These are phyloP conservation scores for Xylariaceae sp. DNA, from an alignment of 2,329 filamentous ascomycete species.

Conservation along the genomic window DNA sequence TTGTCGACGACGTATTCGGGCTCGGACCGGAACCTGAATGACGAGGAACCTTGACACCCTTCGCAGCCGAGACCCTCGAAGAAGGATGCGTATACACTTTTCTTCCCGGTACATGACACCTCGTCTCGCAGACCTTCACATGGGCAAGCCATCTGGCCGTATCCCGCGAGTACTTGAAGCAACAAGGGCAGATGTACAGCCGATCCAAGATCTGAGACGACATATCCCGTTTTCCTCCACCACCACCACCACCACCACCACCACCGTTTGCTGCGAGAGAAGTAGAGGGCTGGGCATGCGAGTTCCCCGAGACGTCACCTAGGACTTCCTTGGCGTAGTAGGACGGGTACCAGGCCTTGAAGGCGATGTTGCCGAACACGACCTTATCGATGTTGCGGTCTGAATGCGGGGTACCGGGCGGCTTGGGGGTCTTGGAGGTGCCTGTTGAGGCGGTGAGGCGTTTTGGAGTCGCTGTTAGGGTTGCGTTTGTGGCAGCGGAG, in stretches of 20 bases:
- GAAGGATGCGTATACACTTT: slow-evolving; percentile 70
- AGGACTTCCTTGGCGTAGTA: slow-evolving; percentile 75
- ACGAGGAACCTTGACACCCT: slow-evolving; percentile 36
- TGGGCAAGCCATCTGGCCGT: slow-evolving; percentile 56
- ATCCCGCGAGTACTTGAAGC: slow-evolving; percentile 84
- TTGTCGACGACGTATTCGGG: slow-evolving; percentile 21
- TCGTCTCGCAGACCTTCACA: slow-evolving; percentile 53
- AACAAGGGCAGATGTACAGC: slow-evolving; percentile 85
- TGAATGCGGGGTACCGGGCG: slow-evolving; percentile 36
- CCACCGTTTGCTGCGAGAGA: too few relatives aligned
- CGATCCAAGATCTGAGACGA: slow-evolving; percentile 59
- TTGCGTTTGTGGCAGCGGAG: neutral
- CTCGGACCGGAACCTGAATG: slow-evolving; percentile 27
- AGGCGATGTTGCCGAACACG: slow-evolving; percentile 76
- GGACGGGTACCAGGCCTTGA: slow-evolving; percentile 89
- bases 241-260: slow-evolving; percentile 26
- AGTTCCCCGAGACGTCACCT: slow-evolving; percentile 41
- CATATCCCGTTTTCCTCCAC: slow-evolving; percentile 30
- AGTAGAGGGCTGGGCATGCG: too few relatives aligned
- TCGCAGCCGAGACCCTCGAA: slow-evolving; percentile 40
- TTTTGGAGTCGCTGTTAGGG: slow-evolving; percentile 25
- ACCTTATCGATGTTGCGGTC: slow-evolving; percentile 84
- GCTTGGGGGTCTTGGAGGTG: slow-evolving; percentile 17
- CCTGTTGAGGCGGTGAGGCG: slow-evolving; percentile 8
- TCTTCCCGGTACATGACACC: slow-evolving; percentile 55